Percentiles rank a stretch among this genome's conserved stretches.
These are phyloP conservation scores for Mycosarcoma maydis DNA, from an alignment of 1,284 basidiomycete species.

Conservation along the genomic window DNA sequence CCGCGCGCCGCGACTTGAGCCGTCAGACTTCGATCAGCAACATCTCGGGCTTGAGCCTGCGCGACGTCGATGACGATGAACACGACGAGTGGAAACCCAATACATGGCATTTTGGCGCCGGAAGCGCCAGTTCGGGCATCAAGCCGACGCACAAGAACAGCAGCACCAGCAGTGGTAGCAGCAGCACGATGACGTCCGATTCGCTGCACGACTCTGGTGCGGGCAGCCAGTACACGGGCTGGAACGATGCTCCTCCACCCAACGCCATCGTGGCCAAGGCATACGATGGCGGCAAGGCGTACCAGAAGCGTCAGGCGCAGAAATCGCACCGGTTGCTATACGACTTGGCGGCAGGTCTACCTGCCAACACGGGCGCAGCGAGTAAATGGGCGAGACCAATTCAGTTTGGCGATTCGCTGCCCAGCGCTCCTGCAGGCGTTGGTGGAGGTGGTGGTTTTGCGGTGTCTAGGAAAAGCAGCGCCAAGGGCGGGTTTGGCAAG, in stretches of 20 bases:
- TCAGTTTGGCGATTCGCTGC: constrained; percentile 55
- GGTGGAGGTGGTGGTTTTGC: neutral
- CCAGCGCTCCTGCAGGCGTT: neutral
- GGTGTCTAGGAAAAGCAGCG: neutral
- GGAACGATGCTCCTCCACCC: constrained; percentile 56
- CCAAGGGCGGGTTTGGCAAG: constrained; percentile 32
- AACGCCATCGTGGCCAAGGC: constrained; percentile 51
- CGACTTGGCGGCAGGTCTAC: constrained; percentile 59
- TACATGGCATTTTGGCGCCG: constrained; percentile 51
- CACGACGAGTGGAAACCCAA: constrained; percentile 57
- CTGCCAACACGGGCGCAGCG: constrained; percentile 60
- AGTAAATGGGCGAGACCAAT: constrained; percentile 64
- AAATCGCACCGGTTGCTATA: constrained; percentile 51
- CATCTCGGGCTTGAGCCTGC: constrained; percentile 2
- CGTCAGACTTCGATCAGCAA: constrained; percentile 16
- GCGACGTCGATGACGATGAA: constrained; percentile 28
- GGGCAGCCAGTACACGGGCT: constrained; percentile 35
- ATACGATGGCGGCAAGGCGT: constrained; percentile 44
- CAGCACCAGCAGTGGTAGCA: neutral
- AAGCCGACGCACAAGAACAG: neutral
- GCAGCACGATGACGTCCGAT: neutral
- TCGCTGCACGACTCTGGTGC: neutral
- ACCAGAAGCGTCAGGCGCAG: constrained; percentile 24
- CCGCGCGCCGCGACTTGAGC: constrained; percentile 9
- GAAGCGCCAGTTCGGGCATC: constrained; percentile 3